Evolutionary conservation across 176 grass and related monocot species (phyloP), one percentile per base, ranked within the genome.

Genomic region (Aegilops longissima): DNA sequence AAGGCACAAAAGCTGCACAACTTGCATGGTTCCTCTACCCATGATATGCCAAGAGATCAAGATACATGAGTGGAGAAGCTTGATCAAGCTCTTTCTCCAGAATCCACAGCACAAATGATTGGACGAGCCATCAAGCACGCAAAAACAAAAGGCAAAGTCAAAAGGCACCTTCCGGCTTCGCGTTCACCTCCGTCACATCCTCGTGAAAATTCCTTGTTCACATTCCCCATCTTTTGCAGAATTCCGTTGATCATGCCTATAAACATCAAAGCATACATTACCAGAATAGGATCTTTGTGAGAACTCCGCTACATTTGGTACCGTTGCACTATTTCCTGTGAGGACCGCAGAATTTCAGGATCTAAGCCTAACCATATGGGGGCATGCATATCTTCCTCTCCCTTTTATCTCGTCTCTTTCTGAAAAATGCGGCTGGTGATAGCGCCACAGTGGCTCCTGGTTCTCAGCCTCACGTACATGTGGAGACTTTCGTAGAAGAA

Each of bases 131-230:
- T 77, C 59, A 39, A 23, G 62, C 45, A 61, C 64, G 84, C 80
- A 78, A 78, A 54, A 77, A 56, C 47, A 80, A 80, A 83, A 80
- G 56, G 49, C 85, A 70, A 70, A 88, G 64, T 70, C 86, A 47
- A 45, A 69, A 5, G 4, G 73, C 73, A 87, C 76, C 75, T 84
- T 62, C 85, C 36, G 9, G 72, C 45, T 34, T 31, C 9, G 45
- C 23, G 3, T 2, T 27, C n/a, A 20, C 5, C 70, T 64, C 31
- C 66, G 4, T 73, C 73, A 83, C 56, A 31, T 31, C 6, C 34
- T 78, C 65, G 59, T 62, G 5, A 73, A 72, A 78, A 90, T 86
- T 59, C 64, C 71, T 54, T 72, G 54, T 51, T 12, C 21, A 9
- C 10, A 35, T 49, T n/a, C 36, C 9, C 42, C 20, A 0, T 6